These are phyloP conservation scores for Penicillium sp. DNA, from an alignment of 2,329 filamentous ascomycete genomes.

Conservation along the genomic window DNA sequence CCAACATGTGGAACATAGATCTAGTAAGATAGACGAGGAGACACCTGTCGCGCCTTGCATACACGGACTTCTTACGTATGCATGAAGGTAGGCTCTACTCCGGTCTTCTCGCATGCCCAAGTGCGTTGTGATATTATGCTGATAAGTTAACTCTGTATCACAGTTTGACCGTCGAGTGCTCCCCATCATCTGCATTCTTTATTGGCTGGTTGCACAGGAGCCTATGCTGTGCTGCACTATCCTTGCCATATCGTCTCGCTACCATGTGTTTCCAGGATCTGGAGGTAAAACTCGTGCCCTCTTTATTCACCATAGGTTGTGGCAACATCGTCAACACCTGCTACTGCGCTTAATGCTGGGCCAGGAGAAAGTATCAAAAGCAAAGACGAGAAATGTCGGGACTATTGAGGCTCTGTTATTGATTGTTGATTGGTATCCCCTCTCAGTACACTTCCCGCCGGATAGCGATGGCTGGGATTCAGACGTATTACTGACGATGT, in stretches of 20 bases:
- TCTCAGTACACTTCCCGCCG: conserved; percentile 49
- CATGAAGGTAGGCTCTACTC: background rate
- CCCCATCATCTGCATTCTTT: conserved; percentile 15
- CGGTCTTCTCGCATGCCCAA: background rate
- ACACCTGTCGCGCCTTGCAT: background rate
- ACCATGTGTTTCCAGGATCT: conserved; percentile 34
- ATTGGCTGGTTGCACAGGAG: conserved; percentile 46
- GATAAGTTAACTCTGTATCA: background rate
- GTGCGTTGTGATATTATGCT: background rate
- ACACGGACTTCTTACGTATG: background rate
- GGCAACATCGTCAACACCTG: conserved; percentile 7
- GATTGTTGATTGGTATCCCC: conserved; percentile 52
- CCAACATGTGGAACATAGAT: background rate
- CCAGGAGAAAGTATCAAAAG: conserved; percentile 9
- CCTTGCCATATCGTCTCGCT: conserved; percentile 50
- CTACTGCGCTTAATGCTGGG: conserved; percentile 4
- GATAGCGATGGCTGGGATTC: conserved; percentile 52
- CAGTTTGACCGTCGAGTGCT: background rate
- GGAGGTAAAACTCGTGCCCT: conserved; percentile 42
- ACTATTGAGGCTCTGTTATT: conserved; percentile 7
- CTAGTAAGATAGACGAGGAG: background rate
- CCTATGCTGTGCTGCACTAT: conserved; percentile 50
- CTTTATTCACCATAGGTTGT: conserved; percentile 38
- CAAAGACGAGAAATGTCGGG: conserved; percentile 6
- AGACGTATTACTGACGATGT: conserved; percentile 37